Conservation (phyloP, 495 filamentous ascomycete genomes). For the Daldinia decipiens region DNA sequence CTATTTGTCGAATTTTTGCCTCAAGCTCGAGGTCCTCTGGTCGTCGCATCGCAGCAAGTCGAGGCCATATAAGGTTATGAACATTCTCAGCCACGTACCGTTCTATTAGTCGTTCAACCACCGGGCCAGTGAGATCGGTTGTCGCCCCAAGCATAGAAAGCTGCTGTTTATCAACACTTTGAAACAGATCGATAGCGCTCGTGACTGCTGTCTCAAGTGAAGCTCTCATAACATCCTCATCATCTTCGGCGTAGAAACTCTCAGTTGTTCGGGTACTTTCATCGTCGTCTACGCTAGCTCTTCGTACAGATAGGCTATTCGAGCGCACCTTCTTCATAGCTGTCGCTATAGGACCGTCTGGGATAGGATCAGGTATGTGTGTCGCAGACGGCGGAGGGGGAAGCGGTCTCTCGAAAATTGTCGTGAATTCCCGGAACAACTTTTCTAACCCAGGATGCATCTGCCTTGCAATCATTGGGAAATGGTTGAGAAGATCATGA, state of each 20-base stretch:
- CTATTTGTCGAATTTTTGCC: slow-evolving; percentile 89
- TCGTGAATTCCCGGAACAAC: slow-evolving; percentile 88
- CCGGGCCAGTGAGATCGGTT: slow-evolving; percentile 90
- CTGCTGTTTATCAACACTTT: slow-evolving; percentile 94
- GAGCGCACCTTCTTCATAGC: slow-evolving; percentile 62
- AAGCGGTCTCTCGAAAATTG: slow-evolving; percentile 83
- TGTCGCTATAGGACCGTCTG: slow-evolving; percentile 60
- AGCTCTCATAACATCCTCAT: slow-evolving; percentile 85
- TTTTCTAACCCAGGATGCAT: slow-evolving; percentile 94
- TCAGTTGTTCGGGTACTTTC: slow-evolving; percentile 43
- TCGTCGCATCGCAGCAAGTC: slow-evolving; percentile 78
- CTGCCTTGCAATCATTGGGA: slow-evolving; percentile 95
- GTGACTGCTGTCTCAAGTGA: slow-evolving; percentile 92
- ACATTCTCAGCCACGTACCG: slow-evolving; percentile 94
- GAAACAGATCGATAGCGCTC: slow-evolving; percentile 93
- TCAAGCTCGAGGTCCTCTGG: slow-evolving; percentile 92
- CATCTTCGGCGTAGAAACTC: slow-evolving; percentile 73
- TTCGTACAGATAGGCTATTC: slow-evolving; percentile 52
- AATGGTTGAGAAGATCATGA: slow-evolving; percentile 88
- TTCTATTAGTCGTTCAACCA: slow-evolving; percentile 94
- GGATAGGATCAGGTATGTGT: slow-evolving; percentile 61
- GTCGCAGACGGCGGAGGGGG: slow-evolving; percentile 77
- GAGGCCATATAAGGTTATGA: slow-evolving; percentile 83
- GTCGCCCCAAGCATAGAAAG: slow-evolving; percentile 90
- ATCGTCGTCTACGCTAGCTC: slow-evolving; percentile 41